phyloP scores from a whole-genome alignment of 805 yeast genomes.

The Saccharomycopsis sp. region DNA sequence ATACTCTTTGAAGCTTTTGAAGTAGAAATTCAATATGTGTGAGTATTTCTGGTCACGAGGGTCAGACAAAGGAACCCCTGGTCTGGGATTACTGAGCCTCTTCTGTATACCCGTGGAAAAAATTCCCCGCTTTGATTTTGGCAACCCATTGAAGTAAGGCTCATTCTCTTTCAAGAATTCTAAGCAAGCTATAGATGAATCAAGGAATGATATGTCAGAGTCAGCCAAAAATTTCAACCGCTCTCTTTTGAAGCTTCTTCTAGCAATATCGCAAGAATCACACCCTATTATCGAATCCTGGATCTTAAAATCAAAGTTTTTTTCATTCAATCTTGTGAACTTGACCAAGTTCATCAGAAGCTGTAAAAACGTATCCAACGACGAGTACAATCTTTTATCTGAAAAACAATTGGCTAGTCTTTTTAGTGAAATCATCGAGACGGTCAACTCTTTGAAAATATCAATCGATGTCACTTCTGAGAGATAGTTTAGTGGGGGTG shows the following conservation, averaged over 20 bases:
- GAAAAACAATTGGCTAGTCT: neutral
- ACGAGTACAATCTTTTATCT: neutral
- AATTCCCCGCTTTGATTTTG: constrained; percentile 30
- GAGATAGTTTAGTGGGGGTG: constrained; percentile 45
- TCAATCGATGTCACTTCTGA: neutral
- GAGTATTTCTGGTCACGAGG: constrained; percentile 29
- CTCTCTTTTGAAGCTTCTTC: neutral
- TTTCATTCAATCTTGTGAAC: neutral
- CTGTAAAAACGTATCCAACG: neutral
- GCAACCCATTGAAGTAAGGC: constrained; percentile 23
- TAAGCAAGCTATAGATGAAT: constrained; percentile 11
- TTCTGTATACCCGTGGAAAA: constrained; percentile 44
- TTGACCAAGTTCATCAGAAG: neutral
- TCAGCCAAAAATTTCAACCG: neutral
- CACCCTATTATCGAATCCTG: constrained; percentile 2
- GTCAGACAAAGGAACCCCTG: constrained; percentile 31
- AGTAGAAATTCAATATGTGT: constrained; percentile 19
- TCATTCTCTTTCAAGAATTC: constrained; percentile 19
- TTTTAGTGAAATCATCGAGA: neutral
- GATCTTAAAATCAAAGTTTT: constrained; percentile 5
- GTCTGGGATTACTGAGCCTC: constrained; percentile 41
- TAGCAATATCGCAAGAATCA: neutral
- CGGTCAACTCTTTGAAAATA: constrained; percentile 7
- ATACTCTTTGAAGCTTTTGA: constrained; percentile 2
- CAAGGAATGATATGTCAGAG: constrained; percentile 17